Base-by-base conservation (phyloP, 1,139 yeast species). In the Geotrichum cucujoidarum region DNA sequence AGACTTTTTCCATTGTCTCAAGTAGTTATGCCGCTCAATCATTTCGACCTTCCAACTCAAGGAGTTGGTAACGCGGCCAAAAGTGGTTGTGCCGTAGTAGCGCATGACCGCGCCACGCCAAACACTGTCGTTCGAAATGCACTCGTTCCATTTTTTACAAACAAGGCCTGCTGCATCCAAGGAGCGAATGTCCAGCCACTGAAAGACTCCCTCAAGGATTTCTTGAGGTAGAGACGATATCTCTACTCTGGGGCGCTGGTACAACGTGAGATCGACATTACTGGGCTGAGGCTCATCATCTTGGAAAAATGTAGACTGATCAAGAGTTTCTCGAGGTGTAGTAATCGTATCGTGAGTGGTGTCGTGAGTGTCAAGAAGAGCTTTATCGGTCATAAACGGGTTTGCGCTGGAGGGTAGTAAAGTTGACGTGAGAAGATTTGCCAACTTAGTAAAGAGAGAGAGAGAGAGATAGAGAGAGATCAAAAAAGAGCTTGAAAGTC, bases 121-220 rank as follows among this genome's bases (percentile, higher is more conserved):
- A 21, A 64, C 58, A 2, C 60, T 55, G 24, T 67, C 70, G 45
- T 63, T 62, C 21, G 60, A 55, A 38, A 60, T 48, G 18, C 61
- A 57, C 2, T 54, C 55, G 44, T 59, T 53, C 71, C 71, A 68
- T 14, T 51, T 51, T 7, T 54, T 54, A 53, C 68, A 65, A 11
- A 67, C 71, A 16, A 60, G 53, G 21, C 63, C 57, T 7, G 60
- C 60, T 10, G 52, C 53, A 45, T 64, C 70, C 39, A 68, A 55
- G 34, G 63, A 61, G 4, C 50, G 54, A 13, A 64, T 60, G 21
- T 59, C 58, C 29, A 66, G 57, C 43, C 56, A 55, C 38, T 60
- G 53, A 51, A 65, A 63, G 38, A 65, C 54, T 34, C 55, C 54
- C 25, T 58, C 56, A 53, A 66, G 66, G 57, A 75, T 71, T 69